Percentiles rank a stretch among this genome's conserved stretches.
Evolutionary conservation across 371 early-diverging fungal species (phyloP).

Genomic region (Rozella allomycis): DNA sequence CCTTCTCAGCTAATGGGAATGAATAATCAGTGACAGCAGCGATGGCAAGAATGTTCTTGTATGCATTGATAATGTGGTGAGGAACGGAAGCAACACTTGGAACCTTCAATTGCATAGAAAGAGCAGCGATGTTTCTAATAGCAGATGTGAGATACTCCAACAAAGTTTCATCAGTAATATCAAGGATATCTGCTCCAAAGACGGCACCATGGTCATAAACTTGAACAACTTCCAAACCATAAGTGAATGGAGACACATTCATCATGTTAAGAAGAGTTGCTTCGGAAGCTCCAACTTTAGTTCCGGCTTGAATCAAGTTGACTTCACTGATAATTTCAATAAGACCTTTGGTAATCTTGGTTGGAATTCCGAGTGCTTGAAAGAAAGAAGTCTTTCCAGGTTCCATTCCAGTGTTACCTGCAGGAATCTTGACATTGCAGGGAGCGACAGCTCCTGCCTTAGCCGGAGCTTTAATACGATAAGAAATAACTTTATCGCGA

Average conservation of each 20-base stretch:
- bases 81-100: conserved; percentile 93
- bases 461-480: conserved; percentile 96
- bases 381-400: conserved; percentile 99
- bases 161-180: conserved; percentile 72
- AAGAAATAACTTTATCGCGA: conserved; percentile 69
- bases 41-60: conserved; percentile 38
- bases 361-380: conserved; percentile 99
- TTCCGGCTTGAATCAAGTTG: conserved; percentile 68
- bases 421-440: conserved; percentile 83
- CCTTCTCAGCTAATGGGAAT: conserved; percentile 72
- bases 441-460: conserved; percentile 95
- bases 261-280: conserved; percentile 96
- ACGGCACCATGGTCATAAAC: conserved; percentile 84
- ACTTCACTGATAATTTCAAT: conserved; percentile 97
- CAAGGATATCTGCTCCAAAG: conserved; percentile 77
- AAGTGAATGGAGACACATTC: conserved; percentile 99
- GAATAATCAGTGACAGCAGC: conserved; percentile 68
- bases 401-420: conserved; percentile 98
- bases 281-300: conserved; percentile 96
- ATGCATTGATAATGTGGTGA: conserved; percentile 31
- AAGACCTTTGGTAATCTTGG: conserved; percentile 99
- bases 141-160: conserved; percentile 52
- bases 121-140: conserved; percentile 67
- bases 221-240: conserved; percentile 84
- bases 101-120: conserved; percentile 82